Evolutionary conservation across 306 rosid species (phyloP), one percentile per base, ranked within the genome.

Genomic region (Hippophae tibetana): DNA sequence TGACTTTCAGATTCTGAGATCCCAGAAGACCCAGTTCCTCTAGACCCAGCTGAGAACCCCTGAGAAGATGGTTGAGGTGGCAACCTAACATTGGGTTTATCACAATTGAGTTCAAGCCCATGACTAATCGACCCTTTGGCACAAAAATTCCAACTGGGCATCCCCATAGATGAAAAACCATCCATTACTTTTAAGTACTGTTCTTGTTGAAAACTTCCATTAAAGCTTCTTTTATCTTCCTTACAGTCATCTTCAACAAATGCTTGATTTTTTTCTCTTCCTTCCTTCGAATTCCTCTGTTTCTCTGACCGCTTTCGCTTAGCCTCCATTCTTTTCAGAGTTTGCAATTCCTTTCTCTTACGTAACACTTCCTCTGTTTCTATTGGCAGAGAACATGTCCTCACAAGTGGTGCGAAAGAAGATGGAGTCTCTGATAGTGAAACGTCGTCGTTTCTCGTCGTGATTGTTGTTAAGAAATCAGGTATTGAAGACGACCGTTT

Each of bases 321-420:
- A 0, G 92, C 95, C 54, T 83, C 97, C 86, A 86, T 54, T 45
- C 97, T 71, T 65, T 95, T 73, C 63, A 81, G 54, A 3, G 81
- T 72, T 81, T 89, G 97, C 75, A 89, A 6, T 70, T 84, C 87
- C 77, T 86, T 89, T 85, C 95, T 79, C 77, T 65, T 78, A 73
- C 87, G 75, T 85, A 85, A 79, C 64, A 77, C 85, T 6, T 79
- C 95, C 58, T 80, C 86, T 0, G 72, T 81, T 62, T 78, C 97
- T 10, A 79, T 66, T 0, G 95, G 97, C 31, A 89, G 78, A 4
- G 95, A 89, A 48, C 87, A 79, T 0, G 95, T 72, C 70, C 89
- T 78, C 48, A 62, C 68, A 53, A 86, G 64, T 47, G 78, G 59
- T 5, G 62, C 53, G 52, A 14, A n/a, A 3, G 51, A 52, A 52